Percentiles rank a stretch among this genome's conserved stretches.
Conservation (phyloP, 2,329 filamentous ascomycete species). For the Basipetospora sp. region DNA sequence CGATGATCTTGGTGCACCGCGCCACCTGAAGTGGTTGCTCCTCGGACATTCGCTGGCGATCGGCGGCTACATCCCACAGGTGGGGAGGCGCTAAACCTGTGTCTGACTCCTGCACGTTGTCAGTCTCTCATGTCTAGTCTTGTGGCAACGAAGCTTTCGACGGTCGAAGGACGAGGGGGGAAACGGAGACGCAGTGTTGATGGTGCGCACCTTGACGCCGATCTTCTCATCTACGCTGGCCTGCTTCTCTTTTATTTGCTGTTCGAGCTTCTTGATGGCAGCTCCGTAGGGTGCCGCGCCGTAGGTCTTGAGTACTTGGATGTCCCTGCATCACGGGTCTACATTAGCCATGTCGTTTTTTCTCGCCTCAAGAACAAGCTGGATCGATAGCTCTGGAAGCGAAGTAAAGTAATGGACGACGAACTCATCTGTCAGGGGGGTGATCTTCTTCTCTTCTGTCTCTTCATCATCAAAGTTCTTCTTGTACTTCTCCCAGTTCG, state of each 20-base stretch:
- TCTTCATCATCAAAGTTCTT: slow-evolving; percentile 96
- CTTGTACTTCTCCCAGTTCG: slow-evolving; percentile 96
- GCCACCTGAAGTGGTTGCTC: slow-evolving; percentile 96
- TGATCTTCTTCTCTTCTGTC: slow-evolving; percentile 98
- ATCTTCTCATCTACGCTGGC: slow-evolving; percentile 98
- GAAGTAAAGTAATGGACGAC: slow-evolving; percentile 21
- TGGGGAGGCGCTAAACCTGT: slow-evolving; percentile 95
- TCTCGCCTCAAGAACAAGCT: too few species aligned
- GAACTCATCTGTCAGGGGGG: slow-evolving; percentile 88
- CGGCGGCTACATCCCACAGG: slow-evolving; percentile 95
- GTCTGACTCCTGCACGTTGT: slow-evolving; percentile 65
- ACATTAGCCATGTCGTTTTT: too few species aligned
- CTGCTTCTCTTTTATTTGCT: slow-evolving; percentile 98
- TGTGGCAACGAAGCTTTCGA: too few species aligned
- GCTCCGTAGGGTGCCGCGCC: slow-evolving; percentile 90
- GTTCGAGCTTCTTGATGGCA: slow-evolving; percentile 90
- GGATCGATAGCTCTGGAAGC: too few species aligned
- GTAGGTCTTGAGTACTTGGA: slow-evolving; percentile 97
- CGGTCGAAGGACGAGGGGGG: neutral
- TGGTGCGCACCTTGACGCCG: slow-evolving; percentile 52
- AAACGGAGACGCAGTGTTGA: neutral
- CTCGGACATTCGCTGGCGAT: slow-evolving; percentile 95
- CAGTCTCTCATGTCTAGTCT: slow-evolving; percentile 13
- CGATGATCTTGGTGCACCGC: slow-evolving; percentile 96
- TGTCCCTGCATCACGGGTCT: slow-evolving; percentile 56